Evolutionary conservation across 768 basidiomycete genomes (phyloP), one percentile per base, ranked within the genome.

Genomic region (Phlebiopsis gigantea): DNA sequence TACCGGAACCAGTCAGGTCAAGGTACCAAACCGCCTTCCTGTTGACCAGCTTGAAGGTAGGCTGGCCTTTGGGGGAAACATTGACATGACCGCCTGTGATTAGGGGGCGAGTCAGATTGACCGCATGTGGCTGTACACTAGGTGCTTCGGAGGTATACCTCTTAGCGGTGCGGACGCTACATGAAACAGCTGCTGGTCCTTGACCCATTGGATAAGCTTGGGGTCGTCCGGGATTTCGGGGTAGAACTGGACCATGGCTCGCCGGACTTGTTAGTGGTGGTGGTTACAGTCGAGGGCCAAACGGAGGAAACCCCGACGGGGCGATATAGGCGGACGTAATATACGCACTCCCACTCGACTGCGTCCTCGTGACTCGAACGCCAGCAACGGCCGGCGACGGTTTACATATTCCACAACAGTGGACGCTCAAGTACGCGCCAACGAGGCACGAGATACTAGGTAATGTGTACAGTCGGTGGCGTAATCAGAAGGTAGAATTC

Each of bases 1-100:
- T 57, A 84, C 85, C 85, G 58, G 84, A 83, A 8, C 87, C 87
- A 19, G 81, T 83, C 45, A 87, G 73, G 65, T 89, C 87, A 63
- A 89, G 85, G 60, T 89, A 89, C 87, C 87, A 88, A 1, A 84
- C 82, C 46, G 68, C 71, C 42, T 73, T 79, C 19, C 76, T 68
- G 55, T 80, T 72, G 15, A 78, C 72, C 59, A 87, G 65, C 62
- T 84, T 84, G 63, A 90, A 87, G 3, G 79, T 79, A 58, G 76
- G 69, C 25, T 78, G 71, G 45, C 82, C 83, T 62, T 88, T 88
- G 0, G 87, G 85, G 0, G 84, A 87, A 24, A 88, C 66, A 61
- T 88, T 88, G 46, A 90, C 76, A 50, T 84, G 82, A 0, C 84
- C 86, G 10, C 58, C 58, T 58, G 15, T 2, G 21, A 47, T 46